These are phyloP conservation scores for Plasmodium knowlesi DNA, from an alignment of 169 alveolate species.

Conservation along the genomic window DNA sequence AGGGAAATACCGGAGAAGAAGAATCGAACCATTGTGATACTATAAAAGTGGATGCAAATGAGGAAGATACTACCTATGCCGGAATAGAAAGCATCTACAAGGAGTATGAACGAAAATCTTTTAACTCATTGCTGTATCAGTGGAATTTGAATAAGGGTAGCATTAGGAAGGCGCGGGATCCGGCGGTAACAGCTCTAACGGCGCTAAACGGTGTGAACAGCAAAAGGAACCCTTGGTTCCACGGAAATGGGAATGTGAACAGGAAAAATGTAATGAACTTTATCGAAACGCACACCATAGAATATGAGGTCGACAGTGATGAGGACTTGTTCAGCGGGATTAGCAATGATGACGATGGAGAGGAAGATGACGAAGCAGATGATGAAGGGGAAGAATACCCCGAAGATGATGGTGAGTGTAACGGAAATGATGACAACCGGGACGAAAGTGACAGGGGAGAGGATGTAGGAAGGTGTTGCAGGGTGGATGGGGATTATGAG, in stretches of 20 bases:
- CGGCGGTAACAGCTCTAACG: neutral
- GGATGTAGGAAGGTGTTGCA: neutral
- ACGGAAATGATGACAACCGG: neutral
- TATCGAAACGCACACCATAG: slow-evolving; percentile 71
- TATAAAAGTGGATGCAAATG: neutral
- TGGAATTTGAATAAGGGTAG: slow-evolving; percentile 72
- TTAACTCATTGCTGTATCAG: slow-evolving; percentile 45
- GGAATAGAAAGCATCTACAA: slow-evolving; percentile 70
- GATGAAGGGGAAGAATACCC: neutral
- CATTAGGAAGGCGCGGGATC: slow-evolving; percentile 44
- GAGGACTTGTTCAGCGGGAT: slow-evolving; percentile 13
- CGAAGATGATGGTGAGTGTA: slow-evolving; percentile 2
- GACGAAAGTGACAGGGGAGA: neutral
- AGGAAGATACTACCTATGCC: neutral
- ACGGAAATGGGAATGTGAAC: slow-evolving; percentile 60
- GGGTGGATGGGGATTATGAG: slow-evolving; percentile 3
- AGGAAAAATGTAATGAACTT: slow-evolving; percentile 60
- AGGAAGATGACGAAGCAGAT: neutral
- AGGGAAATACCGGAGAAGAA: neutral
- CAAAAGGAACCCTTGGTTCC: slow-evolving; percentile 51
- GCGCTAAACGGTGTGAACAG: neutral
- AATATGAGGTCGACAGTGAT: slow-evolving; percentile 69
- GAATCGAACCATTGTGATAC: neutral
- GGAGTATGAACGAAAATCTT: slow-evolving; percentile 35
- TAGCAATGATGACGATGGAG: neutral